Evolutionary conservation across 768 basidiomycete genomes (phyloP).

Genomic region (Suillus paluster): DNA sequence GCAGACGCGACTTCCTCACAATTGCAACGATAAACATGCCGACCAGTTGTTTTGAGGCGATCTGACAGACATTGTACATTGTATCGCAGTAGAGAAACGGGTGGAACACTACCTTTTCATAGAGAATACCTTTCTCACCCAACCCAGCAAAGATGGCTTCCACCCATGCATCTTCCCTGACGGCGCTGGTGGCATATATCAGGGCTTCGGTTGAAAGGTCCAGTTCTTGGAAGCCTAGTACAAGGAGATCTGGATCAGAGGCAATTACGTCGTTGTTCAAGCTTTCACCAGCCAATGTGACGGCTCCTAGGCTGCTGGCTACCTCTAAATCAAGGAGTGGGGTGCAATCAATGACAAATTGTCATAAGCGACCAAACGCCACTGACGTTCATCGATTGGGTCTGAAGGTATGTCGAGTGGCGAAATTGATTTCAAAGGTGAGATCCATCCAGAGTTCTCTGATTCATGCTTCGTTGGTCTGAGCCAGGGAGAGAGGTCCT

Average conservation of each 20-base stretch:
- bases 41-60: slow-evolving; percentile 79
- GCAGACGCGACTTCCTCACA: slow-evolving; percentile 54
- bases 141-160: slow-evolving; percentile 67
- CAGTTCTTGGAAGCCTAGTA: slow-evolving; percentile 82
- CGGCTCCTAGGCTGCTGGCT: slow-evolving; percentile 11
- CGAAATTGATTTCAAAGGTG: slow-evolving; percentile 40
- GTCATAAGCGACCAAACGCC: background rate
- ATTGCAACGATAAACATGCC: slow-evolving; percentile 80
- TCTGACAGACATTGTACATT: slow-evolving; percentile 40
- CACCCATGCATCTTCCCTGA: slow-evolving; percentile 73
- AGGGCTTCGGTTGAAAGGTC: slow-evolving; percentile 81
- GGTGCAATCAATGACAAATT: background rate
- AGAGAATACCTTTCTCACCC: slow-evolving; percentile 64
- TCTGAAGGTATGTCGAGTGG: slow-evolving; percentile 35
- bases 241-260: slow-evolving; percentile 66
- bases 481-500: slow-evolving; percentile 73
- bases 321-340: slow-evolving; percentile 14
- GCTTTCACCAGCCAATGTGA: slow-evolving; percentile 1
- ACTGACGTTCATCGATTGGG: slow-evolving; percentile 28
- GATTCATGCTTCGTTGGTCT: slow-evolving; percentile 23
- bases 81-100: background rate
- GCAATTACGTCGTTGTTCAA: slow-evolving; percentile 22
- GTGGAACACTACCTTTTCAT: slow-evolving; percentile 60
- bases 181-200: slow-evolving; percentile 65
- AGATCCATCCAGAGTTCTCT: slow-evolving; percentile 28